These are phyloP conservation scores for Ophiosphaerella narmari DNA, from an alignment of 2,329 filamentous ascomycete species.

Conservation along the genomic window DNA sequence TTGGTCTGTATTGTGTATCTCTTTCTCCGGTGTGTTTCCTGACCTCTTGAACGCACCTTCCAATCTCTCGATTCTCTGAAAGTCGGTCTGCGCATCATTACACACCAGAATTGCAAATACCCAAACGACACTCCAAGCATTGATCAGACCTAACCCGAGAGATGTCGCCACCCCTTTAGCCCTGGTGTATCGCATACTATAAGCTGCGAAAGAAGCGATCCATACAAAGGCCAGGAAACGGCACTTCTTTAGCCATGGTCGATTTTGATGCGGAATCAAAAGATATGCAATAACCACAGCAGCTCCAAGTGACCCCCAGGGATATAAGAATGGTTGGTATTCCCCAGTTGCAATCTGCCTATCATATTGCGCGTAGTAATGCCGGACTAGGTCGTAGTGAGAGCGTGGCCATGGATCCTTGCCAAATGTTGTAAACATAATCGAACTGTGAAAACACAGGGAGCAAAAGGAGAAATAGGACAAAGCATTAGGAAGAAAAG, in stretches of 20 bases:
- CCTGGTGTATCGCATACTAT: conserved; percentile 51
- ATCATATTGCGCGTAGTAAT: conserved; percentile 50
- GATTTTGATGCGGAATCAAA: conserved; percentile 54
- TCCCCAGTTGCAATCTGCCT: conserved; percentile 45
- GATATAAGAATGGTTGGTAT: conserved; percentile 51
- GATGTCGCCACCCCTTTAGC: conserved; percentile 57
- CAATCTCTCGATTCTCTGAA: conserved; percentile 59
- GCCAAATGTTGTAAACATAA: conserved; percentile 14
- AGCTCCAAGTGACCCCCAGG: conserved; percentile 48
- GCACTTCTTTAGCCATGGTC: conserved; percentile 45
- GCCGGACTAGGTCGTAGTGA: conserved; percentile 37
- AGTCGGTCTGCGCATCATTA: conserved; percentile 60
- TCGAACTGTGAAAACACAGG: conserved; percentile 4
- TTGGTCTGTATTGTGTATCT: background rate
- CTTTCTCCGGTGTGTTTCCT: background rate
- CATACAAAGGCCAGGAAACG: conserved; percentile 54
- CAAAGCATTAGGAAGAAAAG: conserved; percentile 4
- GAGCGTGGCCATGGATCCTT: conserved; percentile 36
- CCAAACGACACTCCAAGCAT: conserved; percentile 61
- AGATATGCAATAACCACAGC: conserved; percentile 55
- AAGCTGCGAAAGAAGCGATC: conserved; percentile 50
- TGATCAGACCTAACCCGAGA: conserved; percentile 60
- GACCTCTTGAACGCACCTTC: conserved; percentile 27
- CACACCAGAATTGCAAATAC: conserved; percentile 58
- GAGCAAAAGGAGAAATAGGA: background rate